These are phyloP conservation scores for Calonectria hawksworthii DNA, from an alignment of 2,329 filamentous ascomycete species.

Conservation along the genomic window DNA sequence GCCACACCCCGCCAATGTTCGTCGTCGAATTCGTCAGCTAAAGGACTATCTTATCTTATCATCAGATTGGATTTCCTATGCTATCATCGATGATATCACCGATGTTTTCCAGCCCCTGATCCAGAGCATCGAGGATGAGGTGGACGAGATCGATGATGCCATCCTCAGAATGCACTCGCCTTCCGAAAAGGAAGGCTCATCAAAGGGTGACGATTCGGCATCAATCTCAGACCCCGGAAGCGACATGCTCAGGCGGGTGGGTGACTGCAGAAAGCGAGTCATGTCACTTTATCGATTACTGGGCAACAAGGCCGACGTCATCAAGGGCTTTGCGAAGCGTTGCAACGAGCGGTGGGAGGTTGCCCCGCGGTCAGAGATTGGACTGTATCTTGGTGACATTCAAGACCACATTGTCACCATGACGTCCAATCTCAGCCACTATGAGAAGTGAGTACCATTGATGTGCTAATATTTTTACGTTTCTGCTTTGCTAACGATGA, in stretches of 20 bases:
- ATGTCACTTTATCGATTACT: conserved; percentile 95
- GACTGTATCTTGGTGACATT: conserved; percentile 97
- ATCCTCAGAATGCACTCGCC: conserved; percentile 86
- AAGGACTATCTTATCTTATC: conserved; percentile 94
- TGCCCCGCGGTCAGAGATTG: conserved; percentile 94
- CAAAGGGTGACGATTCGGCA: conserved; percentile 60
- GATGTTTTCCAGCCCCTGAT: conserved; percentile 96
- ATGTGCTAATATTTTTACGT: background rate
- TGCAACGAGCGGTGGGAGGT: conserved; percentile 99
- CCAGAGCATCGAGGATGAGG: conserved; percentile 93
- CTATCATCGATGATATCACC: conserved; percentile 97
- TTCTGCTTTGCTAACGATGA: conserved; percentile 22
- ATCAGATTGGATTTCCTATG: conserved; percentile 98
- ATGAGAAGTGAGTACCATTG: conserved; percentile 82
- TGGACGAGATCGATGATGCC: conserved; percentile 95
- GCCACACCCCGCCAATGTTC: conserved; percentile 95
- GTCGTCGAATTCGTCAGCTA: conserved; percentile 91
- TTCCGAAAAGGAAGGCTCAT: conserved; percentile 62
- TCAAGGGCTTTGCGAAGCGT: conserved; percentile 98
- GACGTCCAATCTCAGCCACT: conserved; percentile 95
- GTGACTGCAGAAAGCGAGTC: conserved; percentile 95
- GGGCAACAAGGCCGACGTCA: conserved; percentile 98
- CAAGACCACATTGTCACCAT: conserved; percentile 99
- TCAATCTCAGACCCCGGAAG: conserved; percentile 65
- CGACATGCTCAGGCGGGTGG: conserved; percentile 93